Conservation (phyloP, 116 monocot species). For the Trichopus zeylanicus region DNA sequence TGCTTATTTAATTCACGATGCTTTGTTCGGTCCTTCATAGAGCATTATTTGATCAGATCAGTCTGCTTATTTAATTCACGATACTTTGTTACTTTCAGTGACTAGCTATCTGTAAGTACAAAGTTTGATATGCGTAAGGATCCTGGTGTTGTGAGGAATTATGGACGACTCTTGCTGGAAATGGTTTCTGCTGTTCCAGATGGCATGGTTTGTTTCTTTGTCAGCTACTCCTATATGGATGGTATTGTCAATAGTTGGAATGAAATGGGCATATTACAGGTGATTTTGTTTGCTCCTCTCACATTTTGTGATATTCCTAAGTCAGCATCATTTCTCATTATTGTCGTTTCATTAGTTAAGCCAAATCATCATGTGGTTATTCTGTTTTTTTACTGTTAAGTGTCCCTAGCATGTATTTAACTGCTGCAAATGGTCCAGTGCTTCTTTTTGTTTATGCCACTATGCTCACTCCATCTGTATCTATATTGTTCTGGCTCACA, state of each 20-base stretch:
- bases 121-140: constrained; percentile 99
- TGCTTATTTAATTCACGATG: background rate
- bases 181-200: constrained; percentile 96
- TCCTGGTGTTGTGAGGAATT: constrained; percentile 98
- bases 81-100: constrained; percentile 57
- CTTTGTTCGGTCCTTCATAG: too few relatives aligned
- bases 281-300: constrained; percentile 8
- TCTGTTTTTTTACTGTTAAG: too few relatives aligned
- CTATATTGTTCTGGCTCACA: too few relatives aligned
- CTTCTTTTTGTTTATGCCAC: too few relatives aligned
- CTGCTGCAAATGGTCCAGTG: too few relatives aligned
- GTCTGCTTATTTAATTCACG: too few relatives aligned
- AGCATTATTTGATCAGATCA: too few relatives aligned
- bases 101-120: constrained; percentile 97
- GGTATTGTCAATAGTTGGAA: constrained; percentile 96
- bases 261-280: constrained; percentile 96
- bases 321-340: background rate
- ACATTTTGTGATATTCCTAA: background rate
- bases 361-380: too few relatives aligned
- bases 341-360: too few relatives aligned
- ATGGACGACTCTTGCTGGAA: constrained; percentile 87
- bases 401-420: too few relatives aligned
- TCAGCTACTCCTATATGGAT: constrained; percentile 99
- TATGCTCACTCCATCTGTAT: too few relatives aligned
- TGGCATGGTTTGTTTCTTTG: constrained; percentile 98